These are phyloP conservation scores for Incumbomyces lentus DNA, from an alignment of 2,329 filamentous ascomycete species.

Conservation along the genomic window DNA sequence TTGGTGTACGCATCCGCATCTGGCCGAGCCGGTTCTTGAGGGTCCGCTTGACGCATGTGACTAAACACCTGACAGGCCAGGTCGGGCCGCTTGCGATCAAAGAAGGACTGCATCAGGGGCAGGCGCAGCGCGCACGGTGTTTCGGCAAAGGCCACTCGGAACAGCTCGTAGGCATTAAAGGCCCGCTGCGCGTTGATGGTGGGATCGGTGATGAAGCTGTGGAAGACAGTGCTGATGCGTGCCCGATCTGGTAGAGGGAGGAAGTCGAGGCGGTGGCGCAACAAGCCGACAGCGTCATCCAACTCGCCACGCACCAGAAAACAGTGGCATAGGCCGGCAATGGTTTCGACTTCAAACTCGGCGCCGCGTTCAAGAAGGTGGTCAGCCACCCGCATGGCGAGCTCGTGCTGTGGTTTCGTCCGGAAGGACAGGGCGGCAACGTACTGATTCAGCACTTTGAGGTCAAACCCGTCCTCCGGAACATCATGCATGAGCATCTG, in stretches of 20 bases:
- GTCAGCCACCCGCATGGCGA: conserved; percentile 62
- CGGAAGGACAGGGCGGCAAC: conserved; percentile 57
- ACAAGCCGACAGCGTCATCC: conserved; percentile 68
- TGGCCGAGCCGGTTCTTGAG: conserved; percentile 47
- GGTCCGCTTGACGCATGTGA: conserved; percentile 72
- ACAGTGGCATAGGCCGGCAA: conserved; percentile 60
- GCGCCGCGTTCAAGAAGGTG: conserved; percentile 61
- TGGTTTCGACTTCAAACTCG: conserved; percentile 61
- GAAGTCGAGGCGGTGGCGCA: conserved; percentile 63
- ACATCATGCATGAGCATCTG: conserved; percentile 41
- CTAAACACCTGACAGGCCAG: conserved; percentile 81
- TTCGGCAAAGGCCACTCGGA: conserved; percentile 49
- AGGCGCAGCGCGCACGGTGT: conserved; percentile 57
- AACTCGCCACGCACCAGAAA: conserved; percentile 68
- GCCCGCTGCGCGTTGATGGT: conserved; percentile 51
- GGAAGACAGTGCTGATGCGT: conserved; percentile 55
- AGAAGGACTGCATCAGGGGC: conserved; percentile 71
- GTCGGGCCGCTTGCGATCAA: conserved; percentile 63
- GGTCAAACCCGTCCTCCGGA: conserved; percentile 45
- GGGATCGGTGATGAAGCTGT: conserved; percentile 56
- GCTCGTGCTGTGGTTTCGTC: conserved; percentile 54
- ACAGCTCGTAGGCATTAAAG: conserved; percentile 52
- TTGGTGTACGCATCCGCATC: conserved; percentile 63
- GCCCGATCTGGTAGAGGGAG: conserved; percentile 61
- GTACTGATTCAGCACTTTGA: conserved; percentile 59